These are phyloP conservation scores for Hericium rajendrae DNA, from an alignment of 768 basidiomycete species.

Conservation along the genomic window DNA sequence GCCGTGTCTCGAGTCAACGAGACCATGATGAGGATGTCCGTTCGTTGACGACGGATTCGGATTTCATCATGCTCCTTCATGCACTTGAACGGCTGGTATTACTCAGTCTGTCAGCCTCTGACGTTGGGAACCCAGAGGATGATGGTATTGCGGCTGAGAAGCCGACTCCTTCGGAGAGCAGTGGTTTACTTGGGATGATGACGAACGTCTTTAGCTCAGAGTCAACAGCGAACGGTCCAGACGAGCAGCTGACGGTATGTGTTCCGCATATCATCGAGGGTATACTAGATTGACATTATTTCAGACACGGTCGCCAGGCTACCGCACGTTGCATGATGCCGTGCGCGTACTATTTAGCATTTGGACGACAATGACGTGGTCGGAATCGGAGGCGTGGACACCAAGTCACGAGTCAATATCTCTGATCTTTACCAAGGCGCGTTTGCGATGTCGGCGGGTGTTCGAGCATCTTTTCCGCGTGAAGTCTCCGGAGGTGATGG, in stretches of 20 bases:
- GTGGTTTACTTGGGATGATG: constrained; percentile 80
- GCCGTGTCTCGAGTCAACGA: constrained; percentile 4
- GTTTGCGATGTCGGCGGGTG: constrained; percentile 63
- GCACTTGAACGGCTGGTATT: constrained; percentile 75
- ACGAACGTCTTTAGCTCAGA: constrained; percentile 86
- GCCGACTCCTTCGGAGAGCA: constrained; percentile 33
- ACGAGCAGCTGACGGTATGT: constrained; percentile 52
- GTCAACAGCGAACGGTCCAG: constrained; percentile 30
- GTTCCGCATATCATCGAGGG: not conserved
- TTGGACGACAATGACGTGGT: constrained; percentile 58
- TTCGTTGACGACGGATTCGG: constrained; percentile 61
- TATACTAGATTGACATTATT: constrained; percentile 3
- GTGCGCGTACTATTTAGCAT: constrained; percentile 69
- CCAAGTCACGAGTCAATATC: constrained; percentile 61
- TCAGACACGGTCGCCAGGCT: constrained; percentile 66
- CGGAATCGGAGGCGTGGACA: constrained; percentile 32
- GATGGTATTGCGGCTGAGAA: constrained; percentile 47
- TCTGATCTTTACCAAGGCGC: constrained; percentile 56
- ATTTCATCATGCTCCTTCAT: constrained; percentile 77
- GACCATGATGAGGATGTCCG: constrained; percentile 34
- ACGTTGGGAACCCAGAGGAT: constrained; percentile 42
- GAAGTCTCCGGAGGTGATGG: constrained; percentile 73
- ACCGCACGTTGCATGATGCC: constrained; percentile 70
- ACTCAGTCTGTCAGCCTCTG: constrained; percentile 53
- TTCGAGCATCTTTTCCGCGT: constrained; percentile 82